Evolutionary conservation across 2,329 filamentous ascomycete genomes (phyloP).

Genomic region (Sporothrix sp.): DNA sequence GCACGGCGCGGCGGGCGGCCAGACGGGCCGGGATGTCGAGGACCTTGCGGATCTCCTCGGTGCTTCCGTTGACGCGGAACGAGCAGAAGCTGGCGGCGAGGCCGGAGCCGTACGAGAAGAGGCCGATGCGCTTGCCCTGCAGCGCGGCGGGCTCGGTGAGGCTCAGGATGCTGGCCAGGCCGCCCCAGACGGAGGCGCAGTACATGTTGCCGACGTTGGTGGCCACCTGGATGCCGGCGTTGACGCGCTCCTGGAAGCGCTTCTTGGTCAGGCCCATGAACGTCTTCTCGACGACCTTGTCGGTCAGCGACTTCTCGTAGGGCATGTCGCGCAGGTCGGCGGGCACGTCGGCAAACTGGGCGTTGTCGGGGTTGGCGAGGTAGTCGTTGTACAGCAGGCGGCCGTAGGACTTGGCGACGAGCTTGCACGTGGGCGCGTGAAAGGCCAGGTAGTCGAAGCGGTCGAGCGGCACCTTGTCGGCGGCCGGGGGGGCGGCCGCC

Average conservation of each 20-base stretch:
- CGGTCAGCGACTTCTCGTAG: constrained; percentile 67
- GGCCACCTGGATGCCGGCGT: constrained; percentile 62
- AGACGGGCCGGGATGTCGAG: constrained; percentile 63
- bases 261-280: constrained; percentile 81
- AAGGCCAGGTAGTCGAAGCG: constrained; percentile 77
- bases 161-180: constrained; percentile 59
- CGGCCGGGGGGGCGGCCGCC: constrained; percentile 37
- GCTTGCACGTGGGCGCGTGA: constrained; percentile 80
- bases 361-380: constrained; percentile 56
- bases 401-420: constrained; percentile 76
- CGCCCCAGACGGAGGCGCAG: constrained; percentile 65
- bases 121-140: constrained; percentile 60
- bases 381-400: constrained; percentile 82
- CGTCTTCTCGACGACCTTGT: constrained; percentile 78
- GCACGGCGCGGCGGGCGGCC: constrained; percentile 52
- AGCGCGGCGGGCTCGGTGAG: constrained; percentile 53
- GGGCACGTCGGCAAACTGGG: constrained; percentile 64
- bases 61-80: constrained; percentile 62
- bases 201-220: constrained; percentile 66
- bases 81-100: constrained; percentile 63
- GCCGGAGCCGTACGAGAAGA: constrained; percentile 74
- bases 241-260: constrained; percentile 68
- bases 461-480: constrained; percentile 56
- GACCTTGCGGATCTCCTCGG: constrained; percentile 55
- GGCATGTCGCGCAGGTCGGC: constrained; percentile 68